Evolutionary conservation across 768 basidiomycete species (phyloP).

Genomic region (Phaffia tasmanica): DNA sequence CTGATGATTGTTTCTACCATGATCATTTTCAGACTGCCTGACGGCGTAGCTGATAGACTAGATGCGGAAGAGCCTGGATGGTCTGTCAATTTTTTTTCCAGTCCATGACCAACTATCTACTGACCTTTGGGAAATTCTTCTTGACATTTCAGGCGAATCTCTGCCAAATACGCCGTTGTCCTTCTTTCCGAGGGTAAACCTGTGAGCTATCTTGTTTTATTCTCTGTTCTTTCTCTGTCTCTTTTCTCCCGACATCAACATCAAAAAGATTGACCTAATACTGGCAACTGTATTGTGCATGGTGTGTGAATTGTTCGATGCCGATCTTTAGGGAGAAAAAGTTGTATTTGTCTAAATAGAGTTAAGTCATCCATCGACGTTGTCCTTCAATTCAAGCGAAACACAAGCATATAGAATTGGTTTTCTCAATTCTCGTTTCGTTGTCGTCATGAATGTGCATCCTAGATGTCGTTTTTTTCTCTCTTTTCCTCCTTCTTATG

Average conservation of each 20-base stretch:
- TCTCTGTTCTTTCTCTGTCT: too few relatives aligned
- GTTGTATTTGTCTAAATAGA: constrained; percentile 4
- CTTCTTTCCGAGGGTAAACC: constrained; percentile 78
- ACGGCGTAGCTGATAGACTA: constrained; percentile 55
- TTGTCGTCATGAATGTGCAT: too few relatives aligned
- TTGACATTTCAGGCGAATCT: not conserved
- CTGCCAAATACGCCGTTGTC: constrained; percentile 52
- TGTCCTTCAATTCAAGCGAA: too few relatives aligned
- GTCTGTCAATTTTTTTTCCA: constrained; percentile 78
- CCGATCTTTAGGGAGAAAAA: constrained; percentile 2
- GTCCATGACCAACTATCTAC: constrained; percentile 56
- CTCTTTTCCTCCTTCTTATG: too few relatives aligned
- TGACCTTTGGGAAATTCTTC: not conserved
- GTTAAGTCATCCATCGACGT: too few relatives aligned
- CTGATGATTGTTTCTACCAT: not conserved
- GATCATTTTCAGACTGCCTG: constrained; percentile 69
- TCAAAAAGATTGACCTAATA: too few relatives aligned
- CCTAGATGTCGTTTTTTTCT: too few relatives aligned
- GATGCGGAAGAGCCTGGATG: constrained; percentile 80
- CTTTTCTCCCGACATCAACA: too few relatives aligned
- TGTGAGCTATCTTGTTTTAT: constrained; percentile 30
- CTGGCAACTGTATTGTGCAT: too few relatives aligned
- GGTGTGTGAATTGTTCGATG: too few relatives aligned
- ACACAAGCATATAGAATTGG: too few relatives aligned
- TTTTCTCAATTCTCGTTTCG: too few relatives aligned